Conservation (phyloP, 345 rosid genomes). For the Linum trigynum region DNA sequence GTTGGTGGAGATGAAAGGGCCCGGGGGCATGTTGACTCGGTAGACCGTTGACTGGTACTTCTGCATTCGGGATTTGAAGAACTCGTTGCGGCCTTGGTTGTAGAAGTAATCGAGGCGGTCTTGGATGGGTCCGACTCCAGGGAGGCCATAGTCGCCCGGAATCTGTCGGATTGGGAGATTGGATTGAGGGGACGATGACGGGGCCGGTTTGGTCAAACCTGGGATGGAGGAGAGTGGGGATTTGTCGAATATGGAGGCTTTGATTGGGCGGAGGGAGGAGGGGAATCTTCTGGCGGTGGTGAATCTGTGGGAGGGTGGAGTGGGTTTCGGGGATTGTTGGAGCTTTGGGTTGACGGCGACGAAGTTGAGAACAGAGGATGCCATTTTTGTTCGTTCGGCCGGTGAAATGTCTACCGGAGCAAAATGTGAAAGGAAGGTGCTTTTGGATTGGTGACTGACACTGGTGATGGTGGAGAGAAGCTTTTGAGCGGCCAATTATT, state of each 20-base stretch:
- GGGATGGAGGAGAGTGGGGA: too few relatives aligned
- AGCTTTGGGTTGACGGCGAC: not conserved
- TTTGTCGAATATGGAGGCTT: not conserved
- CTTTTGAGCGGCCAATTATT: not conserved
- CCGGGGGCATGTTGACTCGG: slow-evolving; percentile 75
- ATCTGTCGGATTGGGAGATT: slow-evolving; percentile 28
- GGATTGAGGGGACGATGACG: not conserved
- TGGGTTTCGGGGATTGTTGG: slow-evolving; percentile 13
- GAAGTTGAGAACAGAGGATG: slow-evolving; percentile 13
- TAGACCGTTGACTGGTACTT: slow-evolving; percentile 65
- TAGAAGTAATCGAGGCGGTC: slow-evolving; percentile 73
- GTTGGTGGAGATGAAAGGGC: slow-evolving; percentile 51
- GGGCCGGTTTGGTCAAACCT: not conserved
- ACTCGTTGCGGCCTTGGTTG: slow-evolving; percentile 60
- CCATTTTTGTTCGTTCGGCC: slow-evolving; percentile 13
- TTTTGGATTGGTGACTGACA: too few relatives aligned
- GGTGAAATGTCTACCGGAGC: too few relatives aligned
- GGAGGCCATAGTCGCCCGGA: slow-evolving; percentile 70
- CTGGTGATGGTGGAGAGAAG: too few relatives aligned
- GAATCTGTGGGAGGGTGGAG: slow-evolving; percentile 29
- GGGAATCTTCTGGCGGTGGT: not conserved
- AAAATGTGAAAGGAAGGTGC: too few relatives aligned
- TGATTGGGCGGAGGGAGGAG: not conserved
- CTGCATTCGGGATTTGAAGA: slow-evolving; percentile 50
- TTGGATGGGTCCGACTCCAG: slow-evolving; percentile 55